These are phyloP conservation scores for Daedaleopsis nitida DNA, from an alignment of 768 basidiomycete species.

Conservation along the genomic window DNA sequence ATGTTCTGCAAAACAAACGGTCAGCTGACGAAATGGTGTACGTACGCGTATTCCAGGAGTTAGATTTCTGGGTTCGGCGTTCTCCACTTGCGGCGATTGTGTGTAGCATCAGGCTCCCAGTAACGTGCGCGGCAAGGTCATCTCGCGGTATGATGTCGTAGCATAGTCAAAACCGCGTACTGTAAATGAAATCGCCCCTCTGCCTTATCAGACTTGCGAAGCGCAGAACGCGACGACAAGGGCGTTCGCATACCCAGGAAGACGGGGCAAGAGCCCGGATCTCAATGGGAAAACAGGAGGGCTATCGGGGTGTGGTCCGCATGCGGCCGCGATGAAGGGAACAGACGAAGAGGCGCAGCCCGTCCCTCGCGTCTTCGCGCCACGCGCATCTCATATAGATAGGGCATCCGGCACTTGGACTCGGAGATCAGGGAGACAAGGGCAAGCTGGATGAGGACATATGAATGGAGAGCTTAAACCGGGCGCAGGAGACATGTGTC, in stretches of 20 bases:
- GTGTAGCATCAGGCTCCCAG: constrained; percentile 18
- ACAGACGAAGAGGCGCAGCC: not conserved
- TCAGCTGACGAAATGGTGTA: constrained; percentile 10
- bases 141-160: constrained; percentile 21
- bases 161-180: not conserved
- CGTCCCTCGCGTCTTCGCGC: not conserved
- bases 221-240: constrained; percentile 29
- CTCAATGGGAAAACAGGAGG: constrained; percentile 10
- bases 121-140: constrained; percentile 22
- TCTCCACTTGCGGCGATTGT: constrained; percentile 16
- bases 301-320: constrained; percentile 15
- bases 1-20: constrained; percentile 5
- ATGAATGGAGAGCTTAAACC: constrained; percentile 1
- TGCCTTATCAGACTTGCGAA: not conserved
- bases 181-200: not conserved
- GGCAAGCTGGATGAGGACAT: constrained; percentile 20
- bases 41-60: constrained; percentile 6
- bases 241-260: constrained; percentile 31
- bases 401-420: constrained; percentile 22
- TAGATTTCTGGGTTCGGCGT: constrained; percentile 20
- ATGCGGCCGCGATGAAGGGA: constrained; percentile 31
- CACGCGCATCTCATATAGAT: constrained; percentile 7
- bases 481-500: not conserved
- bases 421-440: constrained; percentile 27
- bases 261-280: constrained; percentile 6